Percentiles rank a stretch among this genome's conserved stretches.
Evolutionary conservation across 169 alveolate genomes (phyloP).

Genomic region (Eimeria tenella): DNA sequence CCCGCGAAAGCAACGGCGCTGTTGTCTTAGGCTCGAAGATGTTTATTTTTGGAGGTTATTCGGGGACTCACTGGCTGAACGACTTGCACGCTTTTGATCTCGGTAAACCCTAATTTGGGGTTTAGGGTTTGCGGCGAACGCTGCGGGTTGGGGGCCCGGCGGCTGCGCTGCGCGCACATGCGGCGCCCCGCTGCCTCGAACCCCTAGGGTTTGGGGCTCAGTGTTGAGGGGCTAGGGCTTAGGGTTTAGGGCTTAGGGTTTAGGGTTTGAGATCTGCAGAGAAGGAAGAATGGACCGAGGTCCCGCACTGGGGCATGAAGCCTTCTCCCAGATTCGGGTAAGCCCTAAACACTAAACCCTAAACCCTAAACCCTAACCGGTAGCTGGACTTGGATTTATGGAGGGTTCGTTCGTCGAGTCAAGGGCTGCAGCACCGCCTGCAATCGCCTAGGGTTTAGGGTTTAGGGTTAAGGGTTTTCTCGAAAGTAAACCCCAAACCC

Average conservation of each 20-base stretch:
- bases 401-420: not conserved
- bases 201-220: not conserved
- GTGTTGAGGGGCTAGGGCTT: not conserved
- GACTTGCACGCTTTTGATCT: constrained; percentile 91
- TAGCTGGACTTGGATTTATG: not conserved
- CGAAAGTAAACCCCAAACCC: no score
- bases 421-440: not conserved
- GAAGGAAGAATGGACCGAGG: constrained; percentile 41
- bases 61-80: constrained; percentile 89
- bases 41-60: constrained; percentile 92
- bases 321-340: constrained; percentile 76
- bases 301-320: constrained; percentile 75
- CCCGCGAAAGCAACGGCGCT: constrained; percentile 88
- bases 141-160: not conserved
- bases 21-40: constrained; percentile 88
- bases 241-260: not conserved
- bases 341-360: not conserved
- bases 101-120: constrained; percentile 67
- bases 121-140: not conserved
- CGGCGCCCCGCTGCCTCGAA: not conserved
- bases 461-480: constrained; percentile 40
- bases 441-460: constrained; percentile 13
- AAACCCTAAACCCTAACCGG: constrained; percentile 9
- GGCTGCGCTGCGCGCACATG: not conserved
- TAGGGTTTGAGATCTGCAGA: constrained; percentile 13